Base-by-base conservation (phyloP, 139 green algal genomes). In the Monoraphidium neglectum region DNA sequence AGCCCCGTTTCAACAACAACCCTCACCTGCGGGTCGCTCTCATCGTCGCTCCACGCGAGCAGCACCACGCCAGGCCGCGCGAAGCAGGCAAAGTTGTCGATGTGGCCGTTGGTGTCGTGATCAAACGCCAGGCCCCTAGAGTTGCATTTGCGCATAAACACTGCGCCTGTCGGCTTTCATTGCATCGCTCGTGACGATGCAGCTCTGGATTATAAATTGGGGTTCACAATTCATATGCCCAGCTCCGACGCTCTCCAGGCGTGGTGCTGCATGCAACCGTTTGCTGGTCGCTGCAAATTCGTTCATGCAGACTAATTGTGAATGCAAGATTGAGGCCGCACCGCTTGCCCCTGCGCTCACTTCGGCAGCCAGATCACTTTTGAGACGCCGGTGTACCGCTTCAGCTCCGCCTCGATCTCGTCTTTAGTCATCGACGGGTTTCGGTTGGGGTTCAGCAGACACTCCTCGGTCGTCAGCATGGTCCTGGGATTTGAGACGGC, bases 61-160 rank as follows among this genome's bases (percentile, higher is more conserved):
- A 89, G 70, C 28, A 94, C 86, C 16, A 83, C 64, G 15, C 87
- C 90, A 1, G 89, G 89, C 1, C 64, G 12, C 1, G 84, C 77
- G 70, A 94, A 94, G 78, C 85, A 93, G 16, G 79, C 84, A 66
- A 94, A 74, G 81, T 94, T 94, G 83, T 94, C 90, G 16, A 94
- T 76, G 75, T 94, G 90, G 10, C 90, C 90, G 69, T 94, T 90
- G 47, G 78, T 80, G 64, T 89, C 82, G 53, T 88, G 75, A 28
- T 88, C 87, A 1, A 68, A 70, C 30, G 61, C 74, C 61, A 94
- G 76, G 74, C 89, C 89, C 72, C 73, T 83, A 66, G n/a, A n/a
- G n/a, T n/a, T n/a, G n/a, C n/a, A n/a, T n/a, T n/a, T n/a, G 16
- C 15, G 47, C 47, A 56, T 12, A 56, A 15, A 12, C 15, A 15